These are phyloP conservation scores for Polytrichum formosum DNA, from an alignment of 225 moss, liverwort and hornwort species.

Conservation along the genomic window DNA sequence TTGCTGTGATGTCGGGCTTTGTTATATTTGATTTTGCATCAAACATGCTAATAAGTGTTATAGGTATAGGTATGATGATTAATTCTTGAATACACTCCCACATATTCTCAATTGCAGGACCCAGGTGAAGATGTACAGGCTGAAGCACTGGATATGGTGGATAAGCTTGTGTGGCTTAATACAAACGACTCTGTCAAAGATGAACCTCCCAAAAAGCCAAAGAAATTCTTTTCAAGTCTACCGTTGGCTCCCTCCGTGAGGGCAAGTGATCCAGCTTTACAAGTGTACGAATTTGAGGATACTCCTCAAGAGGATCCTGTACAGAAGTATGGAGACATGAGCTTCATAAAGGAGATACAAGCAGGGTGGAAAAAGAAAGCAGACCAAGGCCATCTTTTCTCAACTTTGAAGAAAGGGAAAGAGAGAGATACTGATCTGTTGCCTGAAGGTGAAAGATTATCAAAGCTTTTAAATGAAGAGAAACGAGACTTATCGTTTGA, in stretches of 20 bases:
- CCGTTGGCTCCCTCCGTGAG: slow-evolving; percentile 39
- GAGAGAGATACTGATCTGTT: slow-evolving; percentile 29
- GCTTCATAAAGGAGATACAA: slow-evolving; percentile 49
- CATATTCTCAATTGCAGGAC: slow-evolving; percentile 34
- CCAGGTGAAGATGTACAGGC: slow-evolving; percentile 94
- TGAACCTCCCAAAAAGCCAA: slow-evolving; percentile 48
- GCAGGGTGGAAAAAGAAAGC: slow-evolving; percentile 54
- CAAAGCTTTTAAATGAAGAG: slow-evolving; percentile 33
- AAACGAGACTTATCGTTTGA: slow-evolving; percentile 38
- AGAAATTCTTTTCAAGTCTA: slow-evolving; percentile 54
- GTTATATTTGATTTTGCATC: too few relatives aligned
- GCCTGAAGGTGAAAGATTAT: slow-evolving; percentile 49
- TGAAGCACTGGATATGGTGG: slow-evolving; percentile 86
- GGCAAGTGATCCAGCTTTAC: slow-evolving; percentile 48
- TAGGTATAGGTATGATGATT: too few relatives aligned
- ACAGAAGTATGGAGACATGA: slow-evolving; percentile 38
- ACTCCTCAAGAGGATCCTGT: slow-evolving; percentile 54
- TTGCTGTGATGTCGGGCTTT: too few relatives aligned
- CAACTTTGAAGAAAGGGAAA: slow-evolving; percentile 28
- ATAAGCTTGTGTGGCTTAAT: slow-evolving; percentile 93
- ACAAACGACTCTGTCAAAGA: slow-evolving; percentile 53
- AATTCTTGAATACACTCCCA: too few relatives aligned
- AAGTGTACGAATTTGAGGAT: slow-evolving; percentile 93
- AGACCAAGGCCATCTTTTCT: slow-evolving; percentile 31
- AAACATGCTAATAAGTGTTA: too few relatives aligned